Evolutionary conservation across 2,329 filamentous ascomycete genomes (phyloP).

Genomic region (Hypoxylon sp.): DNA sequence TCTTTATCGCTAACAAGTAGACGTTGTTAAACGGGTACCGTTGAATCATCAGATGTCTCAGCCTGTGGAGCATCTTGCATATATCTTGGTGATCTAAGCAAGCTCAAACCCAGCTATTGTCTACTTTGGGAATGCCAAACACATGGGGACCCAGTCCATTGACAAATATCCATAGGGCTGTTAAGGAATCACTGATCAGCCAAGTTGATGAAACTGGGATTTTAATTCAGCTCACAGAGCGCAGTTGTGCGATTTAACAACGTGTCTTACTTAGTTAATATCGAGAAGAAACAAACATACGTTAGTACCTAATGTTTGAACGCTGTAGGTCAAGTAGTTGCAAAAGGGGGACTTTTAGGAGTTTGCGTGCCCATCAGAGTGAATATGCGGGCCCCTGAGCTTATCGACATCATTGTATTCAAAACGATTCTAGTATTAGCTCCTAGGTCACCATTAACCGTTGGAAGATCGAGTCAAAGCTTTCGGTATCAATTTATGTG

Average conservation of each 20-base stretch:
- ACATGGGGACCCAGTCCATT: not conserved
- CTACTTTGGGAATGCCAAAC: not conserved
- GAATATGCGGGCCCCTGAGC: not conserved
- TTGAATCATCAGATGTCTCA: not conserved
- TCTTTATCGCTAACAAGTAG: not conserved
- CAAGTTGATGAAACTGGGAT: not conserved
- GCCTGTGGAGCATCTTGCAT: not conserved
- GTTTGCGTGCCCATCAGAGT: not conserved
- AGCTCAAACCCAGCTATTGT: not conserved
- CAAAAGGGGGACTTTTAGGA: not conserved
- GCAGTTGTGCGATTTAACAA: not conserved
- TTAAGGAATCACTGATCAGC: no score
- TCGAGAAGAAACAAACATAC: not conserved
- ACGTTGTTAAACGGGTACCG: not conserved
- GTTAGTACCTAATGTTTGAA: no score
- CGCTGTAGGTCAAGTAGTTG: not conserved
- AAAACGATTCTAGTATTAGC: not conserved
- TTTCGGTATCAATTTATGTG: not conserved
- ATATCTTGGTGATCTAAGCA: not conserved
- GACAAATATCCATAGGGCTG: not conserved
- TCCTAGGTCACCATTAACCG: no score
- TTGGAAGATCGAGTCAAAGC: not conserved
- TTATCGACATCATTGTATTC: not conserved
- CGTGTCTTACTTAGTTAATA: not conserved
- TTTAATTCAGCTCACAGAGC: not conserved